A percentile compares a stretch with the other conserved stretches of the same genome.
Evolutionary conservation across 805 yeast species (phyloP).

Genomic region (Nakazawaea sp.): DNA sequence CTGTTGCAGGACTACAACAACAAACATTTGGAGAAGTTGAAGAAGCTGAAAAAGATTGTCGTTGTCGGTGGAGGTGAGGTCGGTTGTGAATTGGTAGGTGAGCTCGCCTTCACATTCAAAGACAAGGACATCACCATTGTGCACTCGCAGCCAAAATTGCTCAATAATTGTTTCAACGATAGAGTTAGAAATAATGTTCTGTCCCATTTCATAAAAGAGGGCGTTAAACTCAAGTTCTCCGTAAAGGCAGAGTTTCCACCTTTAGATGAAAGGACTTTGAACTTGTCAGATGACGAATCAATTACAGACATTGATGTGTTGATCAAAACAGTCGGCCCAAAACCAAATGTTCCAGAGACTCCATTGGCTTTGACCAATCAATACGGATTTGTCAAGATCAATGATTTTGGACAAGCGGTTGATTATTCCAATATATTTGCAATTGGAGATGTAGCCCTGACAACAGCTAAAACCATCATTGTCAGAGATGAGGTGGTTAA

Average conservation of each 20-base stretch:
- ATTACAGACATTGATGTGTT: conserved; percentile 16
- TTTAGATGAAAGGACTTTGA: not conserved
- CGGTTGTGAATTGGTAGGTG: conserved; percentile 26
- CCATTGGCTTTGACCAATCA: conserved; percentile 10
- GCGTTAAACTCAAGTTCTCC: conserved; percentile 2
- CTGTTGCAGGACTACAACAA: conserved; percentile 13
- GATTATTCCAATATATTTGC: conserved; percentile 19
- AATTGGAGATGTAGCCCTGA: conserved; percentile 25
- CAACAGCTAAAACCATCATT: conserved; percentile 17
- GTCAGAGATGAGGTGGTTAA: conserved; percentile 12
- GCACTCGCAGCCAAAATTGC: conserved; percentile 15
- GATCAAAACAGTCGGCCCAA: conserved; percentile 14
- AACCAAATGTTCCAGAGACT: conserved; percentile 17
- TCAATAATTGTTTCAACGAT: conserved; percentile 5
- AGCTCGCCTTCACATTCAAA: conserved; percentile 17
- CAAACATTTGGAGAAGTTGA: conserved; percentile 12
- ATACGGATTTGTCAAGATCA: conserved; percentile 14
- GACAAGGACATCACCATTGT: conserved; percentile 19
- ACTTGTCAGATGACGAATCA: conserved; percentile 6
- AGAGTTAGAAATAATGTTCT: conserved; percentile 4
- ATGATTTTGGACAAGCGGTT: conserved; percentile 3
- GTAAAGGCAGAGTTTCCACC: conserved; percentile 12
- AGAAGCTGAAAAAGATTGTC: conserved; percentile 19
- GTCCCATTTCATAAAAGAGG: conserved; percentile 4
- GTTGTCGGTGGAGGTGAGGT: conserved; percentile 27